phyloP scores from a whole-genome alignment of 352 stramenopile species.

The Pythium graminicola region DNA sequence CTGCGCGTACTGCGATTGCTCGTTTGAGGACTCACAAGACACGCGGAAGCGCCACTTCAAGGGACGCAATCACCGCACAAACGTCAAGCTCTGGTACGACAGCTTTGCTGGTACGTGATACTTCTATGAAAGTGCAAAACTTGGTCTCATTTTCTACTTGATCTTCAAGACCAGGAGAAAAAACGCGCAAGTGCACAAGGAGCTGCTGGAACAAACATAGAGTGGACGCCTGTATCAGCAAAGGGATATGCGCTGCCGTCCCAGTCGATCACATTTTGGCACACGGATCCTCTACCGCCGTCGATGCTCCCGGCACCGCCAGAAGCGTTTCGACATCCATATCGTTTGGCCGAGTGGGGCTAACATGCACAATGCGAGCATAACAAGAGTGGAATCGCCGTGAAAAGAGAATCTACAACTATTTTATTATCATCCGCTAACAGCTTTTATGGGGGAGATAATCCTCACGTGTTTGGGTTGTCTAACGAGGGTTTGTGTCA shows the following conservation, averaged over 20 bases:
- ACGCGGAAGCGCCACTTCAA: slow-evolving; percentile 54
- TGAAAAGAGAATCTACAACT: slow-evolving; percentile 26
- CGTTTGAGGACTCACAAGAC: slow-evolving; percentile 73
- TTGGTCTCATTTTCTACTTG: background rate
- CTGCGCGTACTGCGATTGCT: slow-evolving; percentile 80
- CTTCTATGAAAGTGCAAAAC: background rate
- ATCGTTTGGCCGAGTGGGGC: slow-evolving; percentile 46
- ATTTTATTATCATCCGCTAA: slow-evolving; percentile 27
- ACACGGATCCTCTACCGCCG: slow-evolving; percentile 39
- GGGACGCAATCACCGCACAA: slow-evolving; percentile 67
- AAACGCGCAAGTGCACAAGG: background rate
- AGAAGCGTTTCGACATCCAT: slow-evolving; percentile 34
- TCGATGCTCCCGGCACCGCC: slow-evolving; percentile 66
- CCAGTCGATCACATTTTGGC: background rate
- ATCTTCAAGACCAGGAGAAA: slow-evolving; percentile 2
- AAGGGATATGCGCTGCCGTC: background rate
- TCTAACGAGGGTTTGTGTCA: slow-evolving; percentile 8
- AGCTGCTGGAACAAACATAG: background rate
- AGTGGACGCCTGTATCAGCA: background rate
- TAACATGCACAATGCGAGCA: slow-evolving; percentile 16
- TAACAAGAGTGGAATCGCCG: background rate
- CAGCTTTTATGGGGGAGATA: slow-evolving; percentile 11
- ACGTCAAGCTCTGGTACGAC: slow-evolving; percentile 84
- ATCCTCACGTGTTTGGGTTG: slow-evolving; percentile 10
- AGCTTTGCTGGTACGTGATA: slow-evolving; percentile 53